These are phyloP conservation scores for Aspergillus steynii DNA, from an alignment of 495 filamentous ascomycete species.

Conservation along the genomic window DNA sequence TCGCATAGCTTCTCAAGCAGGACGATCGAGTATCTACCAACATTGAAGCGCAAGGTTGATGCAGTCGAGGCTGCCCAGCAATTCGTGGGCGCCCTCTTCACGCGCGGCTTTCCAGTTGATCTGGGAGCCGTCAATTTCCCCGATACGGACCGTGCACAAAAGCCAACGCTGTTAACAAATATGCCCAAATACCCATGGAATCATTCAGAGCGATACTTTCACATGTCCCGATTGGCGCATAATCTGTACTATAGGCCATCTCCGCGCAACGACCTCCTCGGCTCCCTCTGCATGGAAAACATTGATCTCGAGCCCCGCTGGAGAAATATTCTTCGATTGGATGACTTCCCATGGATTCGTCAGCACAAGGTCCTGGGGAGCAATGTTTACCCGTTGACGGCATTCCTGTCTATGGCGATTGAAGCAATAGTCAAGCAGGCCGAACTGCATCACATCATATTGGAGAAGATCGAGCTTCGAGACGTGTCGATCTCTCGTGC, in stretches of 20 bases:
- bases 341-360: constrained; percentile 37
- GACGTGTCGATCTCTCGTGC: constrained; percentile 41
- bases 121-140: constrained; percentile 29
- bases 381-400: constrained; percentile 52
- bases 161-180: constrained; percentile 27
- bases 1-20: constrained; percentile 16
- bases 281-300: constrained; percentile 24
- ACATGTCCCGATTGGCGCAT: constrained; percentile 23
- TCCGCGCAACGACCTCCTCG: constrained; percentile 32
- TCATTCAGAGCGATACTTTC: constrained; percentile 35
- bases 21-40: constrained; percentile 25
- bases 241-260: constrained; percentile 27
- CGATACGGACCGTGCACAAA: constrained; percentile 5
- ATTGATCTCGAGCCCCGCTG: constrained; percentile 32
- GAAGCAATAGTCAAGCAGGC: constrained; percentile 50
- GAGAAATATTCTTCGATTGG: constrained; percentile 32
- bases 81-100: constrained; percentile 26
- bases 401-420: constrained; percentile 51
- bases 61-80: constrained; percentile 25
- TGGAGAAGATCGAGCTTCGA: constrained; percentile 28
- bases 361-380: constrained; percentile 48
- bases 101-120: constrained; percentile 22
- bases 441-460: constrained; percentile 25
- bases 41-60: constrained; percentile 26
- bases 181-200: constrained; percentile 41